Evolutionary conservation across 2,329 filamentous ascomycete genomes (phyloP).

Genomic region (Boeremia lycopersici): DNA sequence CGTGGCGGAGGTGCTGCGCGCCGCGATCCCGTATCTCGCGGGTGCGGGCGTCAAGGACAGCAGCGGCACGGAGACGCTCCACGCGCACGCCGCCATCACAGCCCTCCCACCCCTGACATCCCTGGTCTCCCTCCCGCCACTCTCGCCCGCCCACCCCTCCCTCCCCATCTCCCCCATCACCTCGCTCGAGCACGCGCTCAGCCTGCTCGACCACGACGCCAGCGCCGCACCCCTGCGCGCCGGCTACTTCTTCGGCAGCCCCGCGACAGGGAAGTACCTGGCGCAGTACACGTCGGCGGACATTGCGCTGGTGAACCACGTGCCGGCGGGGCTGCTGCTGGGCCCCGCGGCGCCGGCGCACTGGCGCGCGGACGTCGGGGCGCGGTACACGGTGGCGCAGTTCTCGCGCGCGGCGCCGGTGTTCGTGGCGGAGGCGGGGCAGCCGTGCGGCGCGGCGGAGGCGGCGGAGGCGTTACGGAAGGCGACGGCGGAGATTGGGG

Average conservation of each 20-base stretch:
- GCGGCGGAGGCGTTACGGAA: slow-evolving; percentile 20
- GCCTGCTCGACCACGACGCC: slow-evolving; percentile 49
- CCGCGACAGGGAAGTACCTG: slow-evolving; percentile 63
- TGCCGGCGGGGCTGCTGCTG: slow-evolving; percentile 61
- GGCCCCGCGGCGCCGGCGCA: slow-evolving; percentile 31
- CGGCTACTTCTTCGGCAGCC: slow-evolving; percentile 60
- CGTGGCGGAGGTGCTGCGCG: slow-evolving; percentile 55
- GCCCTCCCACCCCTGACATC: slow-evolving; percentile 43
- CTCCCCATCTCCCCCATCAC: slow-evolving; percentile 55
- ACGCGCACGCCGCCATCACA: slow-evolving; percentile 6
- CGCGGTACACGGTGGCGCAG: slow-evolving; percentile 26
- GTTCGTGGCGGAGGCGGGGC: too few relatives aligned
- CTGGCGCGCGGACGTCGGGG: slow-evolving; percentile 23
- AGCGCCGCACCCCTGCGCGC: slow-evolving; percentile 47
- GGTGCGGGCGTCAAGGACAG: slow-evolving; percentile 14
- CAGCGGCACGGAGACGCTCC: slow-evolving; percentile 11
- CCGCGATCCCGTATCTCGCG: slow-evolving; percentile 41
- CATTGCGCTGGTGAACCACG: slow-evolving; percentile 62
- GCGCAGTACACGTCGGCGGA: slow-evolving; percentile 61
- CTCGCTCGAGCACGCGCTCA: slow-evolving; percentile 62
- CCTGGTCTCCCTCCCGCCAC: slow-evolving; percentile 51
- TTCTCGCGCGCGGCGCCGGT: slow-evolving; percentile 29
- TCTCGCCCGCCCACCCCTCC: slow-evolving; percentile 51
- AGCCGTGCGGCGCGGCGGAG: too few relatives aligned
- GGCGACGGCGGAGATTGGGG: slow-evolving; percentile 35